Evolutionary conservation across 1,139 yeast genomes (phyloP), one percentile per base, ranked within the genome.

Genomic region (Suhomyces chickasaworum): DNA sequence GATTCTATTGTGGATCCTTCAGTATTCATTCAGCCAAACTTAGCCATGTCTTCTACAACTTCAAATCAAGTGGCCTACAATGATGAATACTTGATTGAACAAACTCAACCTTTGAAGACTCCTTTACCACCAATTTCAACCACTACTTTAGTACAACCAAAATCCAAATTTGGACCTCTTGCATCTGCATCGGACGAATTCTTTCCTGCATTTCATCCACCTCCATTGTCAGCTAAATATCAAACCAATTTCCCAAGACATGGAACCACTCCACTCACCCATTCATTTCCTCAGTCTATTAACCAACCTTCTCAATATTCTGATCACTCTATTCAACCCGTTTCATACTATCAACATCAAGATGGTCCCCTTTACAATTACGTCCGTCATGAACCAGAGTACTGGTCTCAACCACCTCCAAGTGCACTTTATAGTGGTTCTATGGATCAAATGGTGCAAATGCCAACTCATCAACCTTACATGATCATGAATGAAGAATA

Each of bases 11-110:
- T 69, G 4, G 72, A 69, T 47, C 64, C 71, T 3, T 57, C 67
- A 3, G 49, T 66, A 4, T 57, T 56, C 38, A 50, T 47, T 15
- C 53, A 53, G 12, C 53, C 56, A n/a, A 41, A 37, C 13, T 35
- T 35, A 7, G 36, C 42, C 10, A 10, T 32, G 12, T 42, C 45
- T 13, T 20, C 41, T 12, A 29, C 47, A 27, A 30, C 45, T 21
- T 39, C 55, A 17, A 68, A 59, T 57, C 78, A 61, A 51, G 65
- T 68, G 52, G 76, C 53, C 9, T 62, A 65, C 44, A 74, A 71
- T 44, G 77, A 73, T 39, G 78, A 75, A 48, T 72, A 73, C 37
- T 57, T 76, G 40, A 77, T 77, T 40, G 81, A 77, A 51, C 81
- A 77, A 53, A 70, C 81, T 0, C 71, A 70, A 35, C 78, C 79